Evolutionary conservation across 495 filamentous ascomycete species (phyloP), one percentile per base, ranked within the genome.

Genomic region (Podospora australis): DNA sequence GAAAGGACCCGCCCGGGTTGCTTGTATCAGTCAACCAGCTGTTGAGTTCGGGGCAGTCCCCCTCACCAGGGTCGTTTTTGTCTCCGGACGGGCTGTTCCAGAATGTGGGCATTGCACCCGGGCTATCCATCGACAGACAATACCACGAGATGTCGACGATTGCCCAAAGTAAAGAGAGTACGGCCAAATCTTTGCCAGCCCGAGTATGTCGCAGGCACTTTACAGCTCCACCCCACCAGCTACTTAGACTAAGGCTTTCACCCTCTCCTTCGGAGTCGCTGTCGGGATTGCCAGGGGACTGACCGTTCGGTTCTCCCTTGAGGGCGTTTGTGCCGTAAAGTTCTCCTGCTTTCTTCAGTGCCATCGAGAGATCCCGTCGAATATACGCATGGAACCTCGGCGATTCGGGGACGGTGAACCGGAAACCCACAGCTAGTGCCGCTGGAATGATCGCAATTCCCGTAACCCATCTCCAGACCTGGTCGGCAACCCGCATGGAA

Each of bases 321-420:
- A 8, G 40, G 20, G 19, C n/a, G 14, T 5, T 40, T n/a, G 20
- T 5, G 2, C 25, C n/a, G 47, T 55, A 50, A 4, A 55, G n/a
- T 29, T 48, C 19, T 13, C 23, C 32, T 13, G 44, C 41, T 8
- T 39, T 44, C 16, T 22, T 42, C 4, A 48, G 42, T 3, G 53
- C 62, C 46, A 56, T 57, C 6, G 39, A 32, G 9, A 42, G 35
- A 19, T 62, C 56, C n/a, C 43, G 19, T 4, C 44, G 28, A 24
- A 85, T 78, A 53, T 83, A 78, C 45, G 83, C 79, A 24, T 80
- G 84, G 58, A 84, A 86, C 20, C 82, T 78, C 28, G 80, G 81
- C 10, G 81, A 80, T 62, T 87, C 83, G 6, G 81, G 80, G 50
- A 87, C 85, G 21, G 81, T 83, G 4, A 86, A 66, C 24, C 83